Evolutionary conservation across 2,329 filamentous ascomycete genomes (phyloP).

Genomic region (Endoconidiophora laricicola): DNA sequence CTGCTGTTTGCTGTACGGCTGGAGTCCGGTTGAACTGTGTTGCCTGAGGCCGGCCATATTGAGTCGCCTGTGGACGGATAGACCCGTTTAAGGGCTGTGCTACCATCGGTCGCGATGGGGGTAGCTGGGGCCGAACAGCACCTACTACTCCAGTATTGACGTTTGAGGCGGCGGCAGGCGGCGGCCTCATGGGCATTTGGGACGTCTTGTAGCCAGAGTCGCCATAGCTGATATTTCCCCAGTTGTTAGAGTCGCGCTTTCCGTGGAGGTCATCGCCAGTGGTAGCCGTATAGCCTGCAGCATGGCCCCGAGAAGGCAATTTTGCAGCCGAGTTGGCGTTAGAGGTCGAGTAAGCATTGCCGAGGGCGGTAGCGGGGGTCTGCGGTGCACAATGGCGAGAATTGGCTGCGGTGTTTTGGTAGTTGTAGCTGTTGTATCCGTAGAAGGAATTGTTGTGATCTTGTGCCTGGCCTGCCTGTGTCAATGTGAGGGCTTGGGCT

Average conservation of each 20-base stretch:
- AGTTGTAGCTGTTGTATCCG: background rate
- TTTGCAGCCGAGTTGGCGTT: background rate
- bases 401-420: background rate
- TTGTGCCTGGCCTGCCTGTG: conserved; percentile 14
- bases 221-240: too few species aligned
- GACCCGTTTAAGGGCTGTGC: conserved; percentile 1
- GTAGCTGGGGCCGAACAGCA: conserved; percentile 12
- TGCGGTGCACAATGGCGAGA: conserved; percentile 3
- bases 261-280: too few species aligned
- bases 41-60: conserved; percentile 22
- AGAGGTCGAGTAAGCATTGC: background rate
- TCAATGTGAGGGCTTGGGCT: conserved; percentile 16
- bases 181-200: background rate
- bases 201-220: too few species aligned
- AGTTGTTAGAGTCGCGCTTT: background rate
- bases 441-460: too few species aligned
- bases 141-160: background rate
- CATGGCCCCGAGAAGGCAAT: background rate
- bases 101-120: conserved; percentile 2
- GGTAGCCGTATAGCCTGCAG: too few species aligned
- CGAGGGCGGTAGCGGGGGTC: background rate
- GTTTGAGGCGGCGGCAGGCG: background rate
- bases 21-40: conserved; percentile 4
- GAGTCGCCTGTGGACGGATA: conserved; percentile 22
- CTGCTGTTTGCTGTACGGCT: background rate